Base-by-base conservation (phyloP, 129 eudicot genomes). In the Ambrosia artemisiifolia region DNA sequence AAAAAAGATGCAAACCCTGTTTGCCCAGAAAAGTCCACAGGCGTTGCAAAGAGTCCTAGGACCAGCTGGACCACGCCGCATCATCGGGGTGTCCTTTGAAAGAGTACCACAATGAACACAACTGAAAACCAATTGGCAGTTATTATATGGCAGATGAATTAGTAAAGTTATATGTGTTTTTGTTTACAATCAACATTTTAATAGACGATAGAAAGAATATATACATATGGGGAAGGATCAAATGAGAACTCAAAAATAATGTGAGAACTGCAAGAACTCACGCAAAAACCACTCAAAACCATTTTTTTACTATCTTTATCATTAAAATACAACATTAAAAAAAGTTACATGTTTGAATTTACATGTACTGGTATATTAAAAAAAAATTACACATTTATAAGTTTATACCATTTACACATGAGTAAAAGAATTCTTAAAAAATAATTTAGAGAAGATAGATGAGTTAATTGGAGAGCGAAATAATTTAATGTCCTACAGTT, bases 1-100 rank as follows among this genome's bases (percentile, higher is more conserved):
- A 28, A 6, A 51, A 24, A 68, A 53, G 61, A 61, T 48, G 76
- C 83, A 44, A 44, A 85, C 91, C 91, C 78, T 88, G 73, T 76
- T 86, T 53, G 87, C 87, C 96, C 96, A 88, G 68, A 71, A 69
- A 47, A 88, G 89, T 20, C 96, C 96, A 61, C 96, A 88, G 38
- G 96, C 91, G 55, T 88, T 88, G 82, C 96, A 88, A 47, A 88
- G 89, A 59, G 88, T 88, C 81, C 83, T 79, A 18, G 85, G 91
- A 62, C 96, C 96, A 63, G 50, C 77, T 0, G 96, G 96, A 11
- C 96, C 96, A 35, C 85, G 78, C 69, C 96, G 79, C 96, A 88
- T 88, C 85, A 81, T 79, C 13, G 96, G 96, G 7, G 96, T 88
- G 73, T 76, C 68, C 24, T 24, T 72, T 16, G 88, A 77, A 48